A percentile compares a stretch with the other conserved stretches of the same genome.
Conservation (phyloP, 164 flowering plant species). For the Magnolia kwangsiensis region DNA sequence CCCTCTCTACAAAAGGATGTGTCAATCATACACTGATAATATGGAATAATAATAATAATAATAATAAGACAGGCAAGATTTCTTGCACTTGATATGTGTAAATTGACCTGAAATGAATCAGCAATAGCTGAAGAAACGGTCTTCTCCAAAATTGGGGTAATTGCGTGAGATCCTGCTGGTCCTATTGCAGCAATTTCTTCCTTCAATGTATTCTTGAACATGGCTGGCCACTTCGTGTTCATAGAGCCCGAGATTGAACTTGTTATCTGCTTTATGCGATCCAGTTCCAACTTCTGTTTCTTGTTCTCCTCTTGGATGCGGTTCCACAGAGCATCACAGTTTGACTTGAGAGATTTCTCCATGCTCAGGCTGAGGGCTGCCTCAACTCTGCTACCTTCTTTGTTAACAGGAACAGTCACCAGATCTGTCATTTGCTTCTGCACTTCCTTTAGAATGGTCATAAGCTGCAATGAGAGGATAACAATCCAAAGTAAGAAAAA, state of each 20-base stretch:
- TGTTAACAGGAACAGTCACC: conserved; percentile 55
- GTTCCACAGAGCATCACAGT: conserved; percentile 85
- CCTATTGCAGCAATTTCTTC: conserved; percentile 79
- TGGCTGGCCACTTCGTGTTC: conserved; percentile 67
- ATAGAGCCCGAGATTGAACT: conserved; percentile 46
- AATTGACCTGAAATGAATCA: conserved; percentile 82
- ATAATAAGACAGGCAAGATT: neutral
- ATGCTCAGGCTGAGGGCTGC: conserved; percentile 58
- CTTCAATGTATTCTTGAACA: conserved; percentile 66
- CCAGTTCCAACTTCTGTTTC: conserved; percentile 52
- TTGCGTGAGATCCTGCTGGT: conserved; percentile 55
- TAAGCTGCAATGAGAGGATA: conserved; percentile 39
- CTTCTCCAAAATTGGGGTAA: conserved; percentile 71
- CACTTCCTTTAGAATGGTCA: conserved; percentile 67
- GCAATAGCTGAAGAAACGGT: conserved; percentile 55
- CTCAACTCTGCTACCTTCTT: conserved; percentile 87
- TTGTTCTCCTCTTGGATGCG: conserved; percentile 77
- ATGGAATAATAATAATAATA: neutral
- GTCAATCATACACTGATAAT: conserved; percentile 5
- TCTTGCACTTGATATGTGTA: neutral
- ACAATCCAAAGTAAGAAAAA: too few species aligned
- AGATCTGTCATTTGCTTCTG: conserved; percentile 60
- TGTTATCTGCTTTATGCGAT: conserved; percentile 62
- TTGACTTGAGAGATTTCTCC: conserved; percentile 78
- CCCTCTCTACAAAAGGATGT: conserved; percentile 59